Percentiles rank a stretch among this genome's conserved stretches.
These are phyloP conservation scores for Xylaria digitata DNA, from an alignment of 2,329 filamentous ascomycete species.

Conservation along the genomic window DNA sequence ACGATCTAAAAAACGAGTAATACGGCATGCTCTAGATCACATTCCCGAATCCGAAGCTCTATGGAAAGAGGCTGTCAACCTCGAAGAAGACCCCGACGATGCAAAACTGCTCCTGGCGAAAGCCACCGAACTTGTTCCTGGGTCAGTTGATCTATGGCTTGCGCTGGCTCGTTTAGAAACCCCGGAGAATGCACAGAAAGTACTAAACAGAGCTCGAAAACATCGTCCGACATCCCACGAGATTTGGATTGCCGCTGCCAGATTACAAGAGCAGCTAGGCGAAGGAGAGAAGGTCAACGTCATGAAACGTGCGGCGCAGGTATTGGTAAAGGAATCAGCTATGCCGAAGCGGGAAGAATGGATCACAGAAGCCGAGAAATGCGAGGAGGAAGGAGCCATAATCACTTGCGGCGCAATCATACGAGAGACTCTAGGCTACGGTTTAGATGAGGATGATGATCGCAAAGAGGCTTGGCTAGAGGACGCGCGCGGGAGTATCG, in stretches of 20 bases:
- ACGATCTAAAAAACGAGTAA: constrained; percentile 89
- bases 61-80: constrained; percentile 98
- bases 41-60: constrained; percentile 93
- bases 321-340: constrained; percentile 87
- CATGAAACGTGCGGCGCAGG: constrained; percentile 93
- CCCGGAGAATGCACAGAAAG: constrained; percentile 91
- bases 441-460: constrained; percentile 94
- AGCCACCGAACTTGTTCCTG: constrained; percentile 92
- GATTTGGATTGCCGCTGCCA: constrained; percentile 94
- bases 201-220: constrained; percentile 94
- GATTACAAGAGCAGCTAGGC: constrained; percentile 88
- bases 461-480: constrained; percentile 96
- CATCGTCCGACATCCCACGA: constrained; percentile 93
- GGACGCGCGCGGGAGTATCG: constrained; percentile 85
- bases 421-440: constrained; percentile 91
- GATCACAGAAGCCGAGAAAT: constrained; percentile 94
- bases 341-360: constrained; percentile 98
- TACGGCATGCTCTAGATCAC: constrained; percentile 89
- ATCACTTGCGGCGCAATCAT: constrained; percentile 91
- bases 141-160: constrained; percentile 95
- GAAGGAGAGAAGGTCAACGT: constrained; percentile 84
- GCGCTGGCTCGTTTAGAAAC: constrained; percentile 90
- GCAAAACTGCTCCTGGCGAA: constrained; percentile 90
- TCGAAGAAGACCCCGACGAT: constrained; percentile 90
- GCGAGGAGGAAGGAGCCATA: constrained; percentile 89